These are phyloP conservation scores for Phytophthora agathidicida DNA, from an alignment of 352 stramenopile species.

Conservation along the genomic window DNA sequence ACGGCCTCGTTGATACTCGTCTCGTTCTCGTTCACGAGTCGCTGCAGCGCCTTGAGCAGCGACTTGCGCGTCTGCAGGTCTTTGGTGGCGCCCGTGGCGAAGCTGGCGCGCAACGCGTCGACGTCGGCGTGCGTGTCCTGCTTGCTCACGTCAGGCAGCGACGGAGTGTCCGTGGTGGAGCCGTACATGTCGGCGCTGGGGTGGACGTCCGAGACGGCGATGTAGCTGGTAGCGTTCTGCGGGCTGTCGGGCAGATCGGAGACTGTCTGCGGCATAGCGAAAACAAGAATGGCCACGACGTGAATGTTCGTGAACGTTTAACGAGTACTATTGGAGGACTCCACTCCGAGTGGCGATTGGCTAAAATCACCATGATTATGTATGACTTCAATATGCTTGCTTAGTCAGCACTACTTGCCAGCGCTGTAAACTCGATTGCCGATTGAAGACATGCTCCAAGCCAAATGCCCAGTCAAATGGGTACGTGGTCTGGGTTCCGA, in stretches of 20 bases:
- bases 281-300: slow-evolving; percentile 3
- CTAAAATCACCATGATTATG: too few species aligned
- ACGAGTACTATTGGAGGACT: too few species aligned
- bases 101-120: slow-evolving; percentile 52
- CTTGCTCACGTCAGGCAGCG: slow-evolving; percentile 52
- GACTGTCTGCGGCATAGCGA: slow-evolving; percentile 14
- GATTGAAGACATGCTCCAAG: too few species aligned
- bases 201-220: slow-evolving; percentile 6
- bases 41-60: slow-evolving; percentile 57
- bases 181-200: slow-evolving; percentile 9
- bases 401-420: too few species aligned
- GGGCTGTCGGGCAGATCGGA: slow-evolving; percentile 4
- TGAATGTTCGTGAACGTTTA: too few species aligned
- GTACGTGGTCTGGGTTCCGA: too few species aligned
- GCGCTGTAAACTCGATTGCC: too few species aligned
- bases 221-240: slow-evolving; percentile 5
- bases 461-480: too few species aligned
- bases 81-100: slow-evolving; percentile 51
- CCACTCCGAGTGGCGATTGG: too few species aligned
- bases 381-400: too few species aligned
- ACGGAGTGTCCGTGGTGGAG: not conserved
- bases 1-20: slow-evolving; percentile 52
- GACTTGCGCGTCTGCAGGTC: slow-evolving; percentile 43
- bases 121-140: slow-evolving; percentile 64
- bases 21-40: slow-evolving; percentile 59